Base-by-base conservation (phyloP, 768 basidiomycete genomes). In the Suillus brevipes region DNA sequence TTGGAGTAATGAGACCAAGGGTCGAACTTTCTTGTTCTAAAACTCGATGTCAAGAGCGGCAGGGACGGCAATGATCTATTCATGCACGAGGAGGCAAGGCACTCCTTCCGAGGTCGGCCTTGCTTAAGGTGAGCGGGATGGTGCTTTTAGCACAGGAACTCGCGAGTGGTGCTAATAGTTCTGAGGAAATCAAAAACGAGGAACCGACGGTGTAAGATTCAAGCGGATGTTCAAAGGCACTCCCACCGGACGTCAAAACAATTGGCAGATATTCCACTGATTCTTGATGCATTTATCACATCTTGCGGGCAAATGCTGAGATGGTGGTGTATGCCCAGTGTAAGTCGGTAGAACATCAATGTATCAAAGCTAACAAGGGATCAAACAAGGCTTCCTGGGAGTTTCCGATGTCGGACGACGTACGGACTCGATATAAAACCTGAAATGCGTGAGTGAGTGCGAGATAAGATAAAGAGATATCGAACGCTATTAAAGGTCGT, bases 141-240 rank as follows among this genome's bases (percentile, higher is more conserved):
- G 43, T 95, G 95, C 78, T 99, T 97, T 81, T 99, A 97, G 97
- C 96, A 99, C 20, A 99, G 83, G 85, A 98, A 98, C 80, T 99
- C 97, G 74, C 97, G 92, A 2, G 97, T 99, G 64, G 97, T 94
- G 43, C 99, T 85, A 99, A 99, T 8, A 97, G 97, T 77, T 99
- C 91, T 93, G 75, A 45, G 61, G 18, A 7, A 40, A 12, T 47
- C 18, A 34, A 14, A 60, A 25, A 28, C 64, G 14, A 69, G 66
- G 16, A 4, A 49, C 28, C 0, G n/a, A 63, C 13, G 53, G 6
- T 2, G 58, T 23, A 10, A 13, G 55, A 78, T 89, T 74, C 65
- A 92, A 90, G 96, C 65, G 97, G 97, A 77, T 95, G 96, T 81
- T 99, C 99, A 85, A 99, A 99, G 10, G 23, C 16, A 16, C 78